These are phyloP conservation scores for Raphanus sativus DNA, from an alignment of 345 rosid genomes.

Conservation along the genomic window DNA sequence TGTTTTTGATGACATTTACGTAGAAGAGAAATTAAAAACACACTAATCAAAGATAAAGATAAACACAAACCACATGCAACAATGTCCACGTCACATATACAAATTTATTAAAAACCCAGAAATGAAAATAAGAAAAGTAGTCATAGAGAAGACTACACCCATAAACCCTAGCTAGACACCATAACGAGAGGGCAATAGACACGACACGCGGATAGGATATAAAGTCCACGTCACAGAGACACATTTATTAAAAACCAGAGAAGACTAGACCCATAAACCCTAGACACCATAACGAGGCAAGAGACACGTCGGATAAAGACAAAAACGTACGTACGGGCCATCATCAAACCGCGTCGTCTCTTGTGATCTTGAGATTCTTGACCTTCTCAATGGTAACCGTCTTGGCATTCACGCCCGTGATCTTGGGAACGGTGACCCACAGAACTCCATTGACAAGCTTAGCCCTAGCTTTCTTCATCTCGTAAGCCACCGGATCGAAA, in stretches of 20 bases:
- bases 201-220: not conserved
- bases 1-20: not conserved
- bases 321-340: not conserved
- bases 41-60: not conserved
- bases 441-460: conserved; percentile 22
- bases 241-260: not conserved
- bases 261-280: conserved; percentile 1
- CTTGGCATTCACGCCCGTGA: not conserved
- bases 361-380: not conserved
- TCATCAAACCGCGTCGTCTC: not conserved
- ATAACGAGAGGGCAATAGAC: not conserved
- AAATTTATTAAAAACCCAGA: not conserved
- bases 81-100: conserved; percentile 1
- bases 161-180: not conserved
- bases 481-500: not conserved
- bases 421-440: conserved; percentile 29
- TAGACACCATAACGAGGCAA: not conserved
- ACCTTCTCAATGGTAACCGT: not conserved
- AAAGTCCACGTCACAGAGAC: not conserved
- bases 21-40: not conserved
- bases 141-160: not conserved
- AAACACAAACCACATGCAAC: conserved; percentile 3
- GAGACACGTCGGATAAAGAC: not conserved
- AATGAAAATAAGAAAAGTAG: no score
- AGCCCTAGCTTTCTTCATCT: not conserved